Percentiles rank a stretch among this genome's conserved stretches.
Conservation (phyloP, 2,329 filamentous ascomycete genomes). For the Colletotrichum graminicola region DNA sequence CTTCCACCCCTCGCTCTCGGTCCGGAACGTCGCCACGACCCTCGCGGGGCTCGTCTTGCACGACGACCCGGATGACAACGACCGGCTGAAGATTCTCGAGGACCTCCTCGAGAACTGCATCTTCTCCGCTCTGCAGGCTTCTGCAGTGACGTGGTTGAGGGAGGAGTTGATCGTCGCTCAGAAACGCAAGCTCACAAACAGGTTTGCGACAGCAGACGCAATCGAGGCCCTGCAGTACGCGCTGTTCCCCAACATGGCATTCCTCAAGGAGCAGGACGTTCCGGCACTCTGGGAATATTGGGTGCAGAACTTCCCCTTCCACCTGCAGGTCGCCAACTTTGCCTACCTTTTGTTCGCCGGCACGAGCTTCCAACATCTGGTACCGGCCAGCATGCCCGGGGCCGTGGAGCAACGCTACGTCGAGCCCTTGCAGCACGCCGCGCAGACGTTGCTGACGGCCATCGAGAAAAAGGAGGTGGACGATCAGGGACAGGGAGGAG, state of each 20-base stretch:
- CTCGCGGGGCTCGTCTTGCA: conserved; percentile 69
- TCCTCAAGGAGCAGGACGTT: conserved; percentile 57
- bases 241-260: conserved; percentile 69
- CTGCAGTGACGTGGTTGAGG: conserved; percentile 72
- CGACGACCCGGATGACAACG: conserved; percentile 69
- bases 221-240: conserved; percentile 72
- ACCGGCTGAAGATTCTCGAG: conserved; percentile 71
- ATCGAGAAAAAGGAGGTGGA: conserved; percentile 51
- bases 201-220: conserved; percentile 66
- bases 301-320: conserved; percentile 62
- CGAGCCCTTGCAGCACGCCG: conserved; percentile 62
- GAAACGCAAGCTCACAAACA: conserved; percentile 47
- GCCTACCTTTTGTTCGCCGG: conserved; percentile 66
- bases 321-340: conserved; percentile 73
- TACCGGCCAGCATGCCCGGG: conserved; percentile 68
- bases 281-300: conserved; percentile 64
- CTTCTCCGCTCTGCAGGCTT: conserved; percentile 72
- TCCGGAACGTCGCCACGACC: conserved; percentile 66
- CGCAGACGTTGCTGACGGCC: conserved; percentile 52
- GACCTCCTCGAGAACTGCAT: conserved; percentile 76
- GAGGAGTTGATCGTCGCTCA: conserved; percentile 69
- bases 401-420: conserved; percentile 71
- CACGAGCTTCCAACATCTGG: conserved; percentile 58
- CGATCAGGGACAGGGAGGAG: conserved; percentile 44
- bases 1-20: conserved; percentile 66